phyloP scores from a whole-genome alignment of 306 rosid species.

The Citrullus mucosospermus region DNA sequence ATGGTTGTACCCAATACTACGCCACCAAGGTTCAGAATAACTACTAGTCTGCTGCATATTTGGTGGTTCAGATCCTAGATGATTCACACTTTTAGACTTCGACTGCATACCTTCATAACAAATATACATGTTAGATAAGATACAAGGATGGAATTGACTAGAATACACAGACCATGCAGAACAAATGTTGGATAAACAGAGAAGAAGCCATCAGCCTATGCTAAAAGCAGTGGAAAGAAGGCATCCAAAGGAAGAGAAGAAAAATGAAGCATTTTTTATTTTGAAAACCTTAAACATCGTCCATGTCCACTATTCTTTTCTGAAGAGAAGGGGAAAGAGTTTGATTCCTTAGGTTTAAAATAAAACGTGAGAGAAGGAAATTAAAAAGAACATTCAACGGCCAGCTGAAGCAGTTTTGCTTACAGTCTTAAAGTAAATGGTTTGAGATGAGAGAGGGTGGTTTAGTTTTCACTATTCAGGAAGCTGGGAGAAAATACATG shows the following conservation, averaged over 20 bases:
- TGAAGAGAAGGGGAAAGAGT: background rate
- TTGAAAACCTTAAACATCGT: background rate
- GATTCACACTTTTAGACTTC: slow-evolving; percentile 45
- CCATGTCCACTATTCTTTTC: background rate
- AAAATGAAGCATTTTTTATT: background rate
- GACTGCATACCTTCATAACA: slow-evolving; percentile 56
- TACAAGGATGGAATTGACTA: background rate
- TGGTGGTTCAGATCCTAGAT: slow-evolving; percentile 35
- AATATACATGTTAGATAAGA: background rate
- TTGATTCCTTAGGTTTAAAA: background rate
- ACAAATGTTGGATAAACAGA: background rate
- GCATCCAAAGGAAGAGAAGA: background rate
- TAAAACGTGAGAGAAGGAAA: background rate
- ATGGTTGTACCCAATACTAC: slow-evolving; percentile 46
- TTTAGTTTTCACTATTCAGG: background rate
- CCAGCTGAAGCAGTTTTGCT: background rate
- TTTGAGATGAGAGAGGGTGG: background rate
- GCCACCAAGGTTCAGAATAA: slow-evolving; percentile 93
- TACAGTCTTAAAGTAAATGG: background rate
- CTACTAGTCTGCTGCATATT: slow-evolving; percentile 35
- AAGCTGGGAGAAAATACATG: background rate
- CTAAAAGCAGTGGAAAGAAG: background rate
- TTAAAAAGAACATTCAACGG: background rate
- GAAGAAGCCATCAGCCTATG: background rate
- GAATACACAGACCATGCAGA: background rate